Percentiles rank a stretch among this genome's conserved stretches.
Conservation (phyloP, 2,329 filamentous ascomycete genomes). For the Dichotomopilus funicola region DNA sequence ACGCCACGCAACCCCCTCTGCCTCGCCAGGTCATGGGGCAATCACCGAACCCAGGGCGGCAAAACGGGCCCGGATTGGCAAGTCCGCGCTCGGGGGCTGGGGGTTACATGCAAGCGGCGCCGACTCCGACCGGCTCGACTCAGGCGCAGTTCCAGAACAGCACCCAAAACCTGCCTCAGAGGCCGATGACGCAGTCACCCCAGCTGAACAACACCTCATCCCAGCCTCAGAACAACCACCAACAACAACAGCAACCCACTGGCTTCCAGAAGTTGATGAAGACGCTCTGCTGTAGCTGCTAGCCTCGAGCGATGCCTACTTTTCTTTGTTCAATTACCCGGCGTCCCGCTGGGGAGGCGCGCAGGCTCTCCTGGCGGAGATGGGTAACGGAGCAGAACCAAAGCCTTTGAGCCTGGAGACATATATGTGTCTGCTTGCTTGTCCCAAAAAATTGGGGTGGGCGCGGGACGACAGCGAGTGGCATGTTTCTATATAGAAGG, state of each 20-base stretch:
- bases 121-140: constrained; percentile 79
- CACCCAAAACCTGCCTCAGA: constrained; percentile 73
- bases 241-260: constrained; percentile 59
- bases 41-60: constrained; percentile 61
- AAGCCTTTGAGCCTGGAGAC: too few relatives aligned
- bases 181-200: constrained; percentile 52
- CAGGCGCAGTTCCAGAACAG: constrained; percentile 97
- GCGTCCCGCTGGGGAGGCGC: constrained; percentile 13
- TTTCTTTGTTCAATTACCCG: constrained; percentile 8
- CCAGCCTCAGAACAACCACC: constrained; percentile 47
- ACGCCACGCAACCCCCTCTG: constrained; percentile 84
- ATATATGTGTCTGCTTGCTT: neutral
- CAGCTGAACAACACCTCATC: constrained; percentile 27
- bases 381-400: too few relatives aligned
- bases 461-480: constrained; percentile 6
- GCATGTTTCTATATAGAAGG: constrained; percentile 21
- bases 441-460: neutral
- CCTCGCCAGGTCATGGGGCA: constrained; percentile 60
- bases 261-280: constrained; percentile 92
- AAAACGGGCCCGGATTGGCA: constrained; percentile 67
- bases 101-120: constrained; percentile 64
- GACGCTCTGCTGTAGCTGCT: constrained; percentile 79
- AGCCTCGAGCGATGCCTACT: neutral
- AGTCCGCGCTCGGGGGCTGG: constrained; percentile 60
- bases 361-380: neutral